Conservation (phyloP, 2,329 filamentous ascomycete genomes). For the Sporothrix phasma region DNA sequence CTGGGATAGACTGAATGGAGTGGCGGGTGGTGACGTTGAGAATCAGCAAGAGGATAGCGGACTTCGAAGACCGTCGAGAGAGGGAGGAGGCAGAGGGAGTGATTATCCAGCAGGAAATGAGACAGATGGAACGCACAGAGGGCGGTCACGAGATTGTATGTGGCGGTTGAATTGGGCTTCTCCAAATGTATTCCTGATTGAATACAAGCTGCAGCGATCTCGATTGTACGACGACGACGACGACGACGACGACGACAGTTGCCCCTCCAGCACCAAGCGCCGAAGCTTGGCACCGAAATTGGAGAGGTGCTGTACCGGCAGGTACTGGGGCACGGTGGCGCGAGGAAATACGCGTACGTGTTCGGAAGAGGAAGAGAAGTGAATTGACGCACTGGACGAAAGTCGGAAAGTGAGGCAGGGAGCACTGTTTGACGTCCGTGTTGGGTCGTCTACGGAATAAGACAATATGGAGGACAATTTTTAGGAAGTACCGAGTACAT, state of each 20-base stretch:
- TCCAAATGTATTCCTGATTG: not conserved
- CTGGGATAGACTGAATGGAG: not conserved
- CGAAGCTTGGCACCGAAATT: not conserved
- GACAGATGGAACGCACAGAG: not conserved
- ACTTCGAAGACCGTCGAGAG: not conserved
- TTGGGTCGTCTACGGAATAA: not conserved
- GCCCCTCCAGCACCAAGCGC: not conserved
- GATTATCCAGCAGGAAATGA: not conserved
- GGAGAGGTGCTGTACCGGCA: not conserved
- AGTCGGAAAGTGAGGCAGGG: not conserved
- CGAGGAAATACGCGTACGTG: not conserved
- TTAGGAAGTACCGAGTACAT: not conserved
- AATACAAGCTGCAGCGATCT: not conserved
- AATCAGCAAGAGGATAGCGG: not conserved
- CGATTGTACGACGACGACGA: slow-evolving; percentile 4
- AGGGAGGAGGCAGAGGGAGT: not conserved
- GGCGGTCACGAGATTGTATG: slow-evolving; percentile 7
- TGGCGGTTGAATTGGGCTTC: too few relatives aligned
- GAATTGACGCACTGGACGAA: not conserved
- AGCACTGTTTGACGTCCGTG: not conserved
- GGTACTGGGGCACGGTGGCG: not conserved
- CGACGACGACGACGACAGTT: not conserved
- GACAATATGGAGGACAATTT: too few relatives aligned
- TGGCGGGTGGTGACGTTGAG: not conserved
- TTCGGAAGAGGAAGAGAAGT: not conserved